Evolutionary conservation across 2,329 filamentous ascomycete genomes (phyloP).

Genomic region (Diaporthe eres): DNA sequence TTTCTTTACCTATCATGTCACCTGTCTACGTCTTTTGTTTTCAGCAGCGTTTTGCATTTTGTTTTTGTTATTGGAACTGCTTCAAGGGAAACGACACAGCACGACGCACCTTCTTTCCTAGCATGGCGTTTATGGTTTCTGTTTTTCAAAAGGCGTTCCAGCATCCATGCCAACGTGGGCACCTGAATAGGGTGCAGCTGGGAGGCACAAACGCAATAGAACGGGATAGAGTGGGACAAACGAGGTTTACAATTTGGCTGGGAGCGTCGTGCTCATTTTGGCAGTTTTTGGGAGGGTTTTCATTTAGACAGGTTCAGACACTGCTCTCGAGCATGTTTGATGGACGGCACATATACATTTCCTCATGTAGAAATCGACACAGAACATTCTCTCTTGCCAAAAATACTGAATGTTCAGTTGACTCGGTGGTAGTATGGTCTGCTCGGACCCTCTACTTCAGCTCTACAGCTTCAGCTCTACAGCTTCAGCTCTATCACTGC

Average conservation of each 20-base stretch:
- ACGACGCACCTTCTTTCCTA: conserved; percentile 32
- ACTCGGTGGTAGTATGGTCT: not conserved
- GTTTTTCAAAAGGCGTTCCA: not conserved
- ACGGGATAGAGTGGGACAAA: not conserved
- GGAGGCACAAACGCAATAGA: conserved; percentile 5
- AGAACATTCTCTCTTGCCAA: conserved; percentile 34
- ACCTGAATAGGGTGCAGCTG: conserved; percentile 9
- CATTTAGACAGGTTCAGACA: conserved; percentile 20
- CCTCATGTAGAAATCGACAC: conserved; percentile 29
- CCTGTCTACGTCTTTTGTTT: conserved; percentile 25
- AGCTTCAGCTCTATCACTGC: not conserved
- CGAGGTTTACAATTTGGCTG: not conserved
- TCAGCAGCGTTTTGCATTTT: not conserved
- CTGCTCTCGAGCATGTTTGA: conserved; percentile 5
- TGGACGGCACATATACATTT: not conserved
- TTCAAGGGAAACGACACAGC: conserved; percentile 26
- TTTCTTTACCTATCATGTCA: conserved; percentile 15
- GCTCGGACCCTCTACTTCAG: too few relatives aligned
- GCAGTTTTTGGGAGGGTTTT: not conserved
- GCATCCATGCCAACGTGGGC: conserved; percentile 5
- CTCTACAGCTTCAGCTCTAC: not conserved
- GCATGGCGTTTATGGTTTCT: conserved; percentile 39
- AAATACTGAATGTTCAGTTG: conserved; percentile 5
- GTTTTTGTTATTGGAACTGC: not conserved
- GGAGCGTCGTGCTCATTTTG: conserved; percentile 25